Percentiles rank a stretch among this genome's conserved stretches.
Evolutionary conservation across 2,329 filamentous ascomycete genomes (phyloP).

Genomic region (Arthrinium puccinioides): DNA sequence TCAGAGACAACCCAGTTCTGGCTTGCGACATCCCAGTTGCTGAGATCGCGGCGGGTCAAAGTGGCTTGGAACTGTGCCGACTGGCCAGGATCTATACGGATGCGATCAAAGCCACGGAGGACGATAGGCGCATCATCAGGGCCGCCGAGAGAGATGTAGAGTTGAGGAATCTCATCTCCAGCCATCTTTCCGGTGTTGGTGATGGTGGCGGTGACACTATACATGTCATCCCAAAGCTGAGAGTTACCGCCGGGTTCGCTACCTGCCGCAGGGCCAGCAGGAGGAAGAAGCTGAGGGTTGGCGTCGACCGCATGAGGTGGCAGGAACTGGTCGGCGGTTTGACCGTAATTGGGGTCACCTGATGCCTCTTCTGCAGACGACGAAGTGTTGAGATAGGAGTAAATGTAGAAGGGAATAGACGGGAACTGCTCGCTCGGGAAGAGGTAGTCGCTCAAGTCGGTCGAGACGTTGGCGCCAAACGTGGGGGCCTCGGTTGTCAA

Average conservation of each 20-base stretch:
- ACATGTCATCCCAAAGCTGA: constrained; percentile 61
- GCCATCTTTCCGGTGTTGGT: constrained; percentile 60
- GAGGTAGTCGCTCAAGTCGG: constrained; percentile 54
- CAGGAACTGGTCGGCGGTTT: constrained; percentile 49
- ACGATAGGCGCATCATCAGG: constrained; percentile 58
- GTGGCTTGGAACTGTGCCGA: constrained; percentile 58
- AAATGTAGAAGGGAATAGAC: constrained; percentile 51
- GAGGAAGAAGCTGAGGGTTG: constrained; percentile 45
- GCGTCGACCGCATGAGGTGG: constrained; percentile 50
- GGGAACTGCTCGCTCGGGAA: constrained; percentile 54
- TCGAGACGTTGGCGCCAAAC: constrained; percentile 58
- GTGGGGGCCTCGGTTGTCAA: constrained; percentile 55
- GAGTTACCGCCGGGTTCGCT: constrained; percentile 57
- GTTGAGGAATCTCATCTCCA: constrained; percentile 68
- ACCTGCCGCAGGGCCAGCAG: constrained; percentile 28
- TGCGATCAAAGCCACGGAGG: constrained; percentile 75
- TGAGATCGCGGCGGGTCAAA: constrained; percentile 73
- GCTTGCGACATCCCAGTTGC: constrained; percentile 72
- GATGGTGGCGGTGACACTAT: constrained; percentile 59
- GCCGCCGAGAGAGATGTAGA: constrained; percentile 77
- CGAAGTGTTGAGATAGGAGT: constrained; percentile 63
- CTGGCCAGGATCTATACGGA: constrained; percentile 64
- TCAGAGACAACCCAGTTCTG: constrained; percentile 76
- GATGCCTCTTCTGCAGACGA: constrained; percentile 48
- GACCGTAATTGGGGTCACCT: constrained; percentile 52